Base-by-base conservation (phyloP, 164 flowering plant genomes). In the Aristolochia californica region DNA sequence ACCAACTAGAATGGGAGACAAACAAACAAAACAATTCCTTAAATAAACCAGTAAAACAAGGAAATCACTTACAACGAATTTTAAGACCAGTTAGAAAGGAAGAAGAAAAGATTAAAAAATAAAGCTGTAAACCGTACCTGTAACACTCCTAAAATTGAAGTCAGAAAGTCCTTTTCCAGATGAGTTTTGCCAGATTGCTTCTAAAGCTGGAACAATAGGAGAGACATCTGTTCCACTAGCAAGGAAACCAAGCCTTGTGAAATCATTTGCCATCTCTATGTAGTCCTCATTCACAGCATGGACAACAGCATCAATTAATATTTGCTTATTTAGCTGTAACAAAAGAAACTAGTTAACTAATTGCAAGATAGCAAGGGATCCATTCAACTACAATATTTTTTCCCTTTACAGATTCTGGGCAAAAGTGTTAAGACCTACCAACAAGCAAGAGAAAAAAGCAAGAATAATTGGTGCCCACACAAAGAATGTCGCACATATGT, bases 241-340 rank as follows among this genome's bases (percentile, higher is more conserved):
- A 61, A 93, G 80, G 68, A 93, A 93, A 55, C 98, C 97, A 66
- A 93, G 97, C 79, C 97, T 81, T 55, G 98, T 93, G 76, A 93
- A 88, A 74, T 93, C 98, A 75, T 88, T 88, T 57, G 98, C 98
- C 98, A 93, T 93, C 79, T 93, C 98, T 67, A 43, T 77, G 74
- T 93, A 93, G 66, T 93, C 98, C 73, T 93, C 98, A 71, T 93
- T 93, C 23, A 93, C 98, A 72, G 98, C 98, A 79, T 93, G 98
- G 62, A 93, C 98, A 66, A 93, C 97, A 72, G 98, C 98, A 79
- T 93, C 98, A 51, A 93, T 93, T 76, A 93, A 67, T 60, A 93
- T 87, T 77, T 93, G 94, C 60, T 93, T 93, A 70, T 93, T 93
- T 87, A 76, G 97, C 98, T 93, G 89, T 52, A 62, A 66, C 56